These are phyloP conservation scores for Citrullus amarus DNA, from an alignment of 306 rosid species.

Conservation along the genomic window DNA sequence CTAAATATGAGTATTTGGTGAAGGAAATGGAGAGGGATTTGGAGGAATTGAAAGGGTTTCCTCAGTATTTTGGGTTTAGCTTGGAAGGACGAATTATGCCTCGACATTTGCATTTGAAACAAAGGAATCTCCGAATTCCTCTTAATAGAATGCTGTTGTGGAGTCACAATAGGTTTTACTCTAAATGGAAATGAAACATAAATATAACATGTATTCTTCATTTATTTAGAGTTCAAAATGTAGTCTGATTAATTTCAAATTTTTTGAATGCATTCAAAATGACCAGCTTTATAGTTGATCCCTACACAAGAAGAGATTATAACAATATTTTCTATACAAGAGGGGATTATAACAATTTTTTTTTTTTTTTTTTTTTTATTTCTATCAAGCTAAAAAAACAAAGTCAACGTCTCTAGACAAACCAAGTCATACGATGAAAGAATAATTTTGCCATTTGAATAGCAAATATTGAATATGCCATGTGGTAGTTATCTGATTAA, in stretches of 20 bases:
- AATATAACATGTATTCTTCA: not conserved
- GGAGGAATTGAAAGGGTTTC: constrained; percentile 58
- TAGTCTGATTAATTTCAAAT: too few relatives aligned
- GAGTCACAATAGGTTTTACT: constrained; percentile 55
- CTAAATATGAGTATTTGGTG: constrained; percentile 47
- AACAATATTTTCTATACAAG: too few relatives aligned
- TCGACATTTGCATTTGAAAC: constrained; percentile 57
- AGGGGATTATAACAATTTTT: too few relatives aligned
- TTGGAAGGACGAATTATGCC: constrained; percentile 54
- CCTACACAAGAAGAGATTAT: too few relatives aligned
- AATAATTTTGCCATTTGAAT: not conserved
- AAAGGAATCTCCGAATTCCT: constrained; percentile 42
- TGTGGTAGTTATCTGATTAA: not conserved
- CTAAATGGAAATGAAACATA: constrained; percentile 24
- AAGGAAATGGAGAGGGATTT: constrained; percentile 53
- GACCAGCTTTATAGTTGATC: too few relatives aligned
- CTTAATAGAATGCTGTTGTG: constrained; percentile 58
- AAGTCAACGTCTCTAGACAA: too few relatives aligned
- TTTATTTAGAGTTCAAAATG: not conserved
- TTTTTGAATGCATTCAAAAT: too few relatives aligned
- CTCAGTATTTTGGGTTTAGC: constrained; percentile 72
- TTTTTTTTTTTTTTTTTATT: too few relatives aligned
- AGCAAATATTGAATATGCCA: not conserved
- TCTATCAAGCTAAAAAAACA: too few relatives aligned
- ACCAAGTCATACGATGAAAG: not conserved